Conservation (phyloP, 495 filamentous ascomycete genomes). For the Pyrenula aspistea region DNA sequence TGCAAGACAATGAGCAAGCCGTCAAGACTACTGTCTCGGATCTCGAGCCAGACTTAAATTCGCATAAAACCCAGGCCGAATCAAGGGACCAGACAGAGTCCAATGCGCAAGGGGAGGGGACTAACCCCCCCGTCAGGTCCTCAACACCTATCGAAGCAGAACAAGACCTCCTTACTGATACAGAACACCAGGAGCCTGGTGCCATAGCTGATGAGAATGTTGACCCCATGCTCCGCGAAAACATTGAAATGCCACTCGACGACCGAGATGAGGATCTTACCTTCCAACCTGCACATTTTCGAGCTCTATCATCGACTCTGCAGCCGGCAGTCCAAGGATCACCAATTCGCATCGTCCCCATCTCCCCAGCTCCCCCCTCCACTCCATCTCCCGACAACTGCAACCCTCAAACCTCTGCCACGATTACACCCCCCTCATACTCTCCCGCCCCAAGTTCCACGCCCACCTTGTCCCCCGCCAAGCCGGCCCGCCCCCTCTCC, state of each 20-base stretch:
- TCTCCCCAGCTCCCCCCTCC: constrained; percentile 2
- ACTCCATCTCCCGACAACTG: constrained; percentile 10
- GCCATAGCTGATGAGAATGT: not conserved
- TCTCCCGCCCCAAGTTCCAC: not conserved
- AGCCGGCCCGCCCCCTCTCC: not conserved
- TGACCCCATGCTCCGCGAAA: not conserved
- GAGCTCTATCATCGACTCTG: not conserved
- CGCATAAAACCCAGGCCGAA: not conserved
- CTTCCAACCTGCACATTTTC: not conserved
- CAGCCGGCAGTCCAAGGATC: not conserved
- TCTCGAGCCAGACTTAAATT: no score
- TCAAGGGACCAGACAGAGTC: no score
- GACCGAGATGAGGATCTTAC: not conserved
- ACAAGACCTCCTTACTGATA: not conserved
- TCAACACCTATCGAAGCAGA: not conserved
- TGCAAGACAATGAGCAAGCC: no score
- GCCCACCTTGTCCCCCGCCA: not conserved
- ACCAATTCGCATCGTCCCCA: constrained; percentile 2
- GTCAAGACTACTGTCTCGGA: no score
- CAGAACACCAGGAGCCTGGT: not conserved
- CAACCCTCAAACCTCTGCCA: not conserved
- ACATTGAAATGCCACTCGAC: not conserved
- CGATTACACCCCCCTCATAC: not conserved
- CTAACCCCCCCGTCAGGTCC: not conserved
- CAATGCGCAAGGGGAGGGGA: not conserved